A percentile compares a stretch with the other conserved stretches of the same genome.
Conservation (phyloP, 2,329 filamentous ascomycete species). For the Xylaria sp. region DNA sequence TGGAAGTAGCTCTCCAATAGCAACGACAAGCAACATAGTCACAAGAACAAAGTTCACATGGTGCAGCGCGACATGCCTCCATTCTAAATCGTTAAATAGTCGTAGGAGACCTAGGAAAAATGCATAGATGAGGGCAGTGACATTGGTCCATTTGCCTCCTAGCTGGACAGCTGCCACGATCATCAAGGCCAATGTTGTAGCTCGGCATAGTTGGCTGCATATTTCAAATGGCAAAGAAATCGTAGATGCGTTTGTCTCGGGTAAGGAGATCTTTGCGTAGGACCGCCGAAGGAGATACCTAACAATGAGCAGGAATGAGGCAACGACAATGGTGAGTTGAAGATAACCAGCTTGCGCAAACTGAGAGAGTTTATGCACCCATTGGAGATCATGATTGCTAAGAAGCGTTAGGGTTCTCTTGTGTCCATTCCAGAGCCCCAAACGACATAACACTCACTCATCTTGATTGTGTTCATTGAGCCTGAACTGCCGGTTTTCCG, state of each 20-base stretch:
- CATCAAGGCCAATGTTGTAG: slow-evolving; percentile 48
- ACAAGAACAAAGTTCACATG: slow-evolving; percentile 55
- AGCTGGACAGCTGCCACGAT: slow-evolving; percentile 44
- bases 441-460: slow-evolving; percentile 14
- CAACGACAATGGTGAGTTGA: slow-evolving; percentile 46
- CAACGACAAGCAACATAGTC: slow-evolving; percentile 45
- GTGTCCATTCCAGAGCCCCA: not conserved
- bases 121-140: slow-evolving; percentile 46
- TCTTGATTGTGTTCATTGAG: slow-evolving; percentile 15
- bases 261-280: slow-evolving; percentile 36
- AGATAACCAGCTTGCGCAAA: slow-evolving; percentile 50
- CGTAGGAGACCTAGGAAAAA: slow-evolving; percentile 52
- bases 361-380: slow-evolving; percentile 47
- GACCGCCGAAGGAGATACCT: slow-evolving; percentile 44
- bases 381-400: slow-evolving; percentile 35
- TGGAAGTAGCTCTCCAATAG: slow-evolving; percentile 48
- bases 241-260: slow-evolving; percentile 45
- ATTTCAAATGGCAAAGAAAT: slow-evolving; percentile 52
- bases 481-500: slow-evolving; percentile 3
- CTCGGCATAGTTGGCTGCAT: slow-evolving; percentile 48
- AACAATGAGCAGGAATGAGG: slow-evolving; percentile 46
- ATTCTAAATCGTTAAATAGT: slow-evolving; percentile 48
- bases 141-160: slow-evolving; percentile 46
- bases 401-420: not conserved
- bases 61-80: slow-evolving; percentile 54